Evolutionary conservation across 2,329 filamentous ascomycete genomes (phyloP), one percentile per base, ranked within the genome.

Genomic region (Phoma sp.): DNA sequence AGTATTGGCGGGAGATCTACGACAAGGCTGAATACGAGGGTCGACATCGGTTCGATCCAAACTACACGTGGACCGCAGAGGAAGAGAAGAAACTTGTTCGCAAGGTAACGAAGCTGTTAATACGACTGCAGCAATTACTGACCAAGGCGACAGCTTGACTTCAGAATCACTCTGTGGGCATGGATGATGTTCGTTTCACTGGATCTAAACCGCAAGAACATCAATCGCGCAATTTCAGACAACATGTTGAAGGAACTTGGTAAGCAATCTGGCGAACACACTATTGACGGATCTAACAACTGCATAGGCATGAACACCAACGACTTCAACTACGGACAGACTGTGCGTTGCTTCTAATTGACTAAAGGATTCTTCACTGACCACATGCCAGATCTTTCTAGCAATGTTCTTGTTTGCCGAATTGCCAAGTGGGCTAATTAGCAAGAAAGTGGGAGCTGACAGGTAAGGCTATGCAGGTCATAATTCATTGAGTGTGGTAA

Each of bases 381-480:
- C 7, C 27, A 36, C 2, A 7, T n/a, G 30, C 9, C 52, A 65
- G 57, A 67, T 71, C 2, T 70, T 70, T 29, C 58, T 70, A 0
- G 67, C 78, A 0, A 71, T 72, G 0, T 83, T 82, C 50, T 70
- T 82, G 1, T 72, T 75, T 1, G 79, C 80, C 4, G 80, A 82
- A 39, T 66, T 83, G 0, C 80, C 80, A 3, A 80, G 79, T 42
- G 79, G 79, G 13, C 67, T 83, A 3, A 70, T 83, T 45, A 81
- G 78, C 50, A 83, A 83, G 68, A 80, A 79, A 47, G 62, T 83
- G 7, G 80, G 81, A 8, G 79, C 80, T 0, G 79, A 82, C 58
- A 40, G 52, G 50, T 47, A 39, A 43, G 50, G 23, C 23, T 29
- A 8, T 27, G 10, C 5, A n/a, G 7, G 7, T 9, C 6, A 22